Evolutionary conservation across 768 basidiomycete species (phyloP).

Genomic region (Ramaria sp.): DNA sequence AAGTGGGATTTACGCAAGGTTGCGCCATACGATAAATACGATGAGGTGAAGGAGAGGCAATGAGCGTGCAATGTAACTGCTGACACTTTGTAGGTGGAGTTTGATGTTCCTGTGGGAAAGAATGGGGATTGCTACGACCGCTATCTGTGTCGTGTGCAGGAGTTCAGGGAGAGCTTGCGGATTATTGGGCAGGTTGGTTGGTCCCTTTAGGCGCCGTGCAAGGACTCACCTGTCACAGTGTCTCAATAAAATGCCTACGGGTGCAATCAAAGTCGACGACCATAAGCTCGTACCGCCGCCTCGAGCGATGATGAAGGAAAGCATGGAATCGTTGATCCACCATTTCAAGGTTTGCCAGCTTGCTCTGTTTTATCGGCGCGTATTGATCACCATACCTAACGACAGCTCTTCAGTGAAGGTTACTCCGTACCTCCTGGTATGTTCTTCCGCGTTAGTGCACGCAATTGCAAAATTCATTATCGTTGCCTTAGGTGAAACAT

Average conservation of each 20-base stretch:
- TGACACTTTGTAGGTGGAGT: constrained; percentile 61
- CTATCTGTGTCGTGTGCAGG: constrained; percentile 94
- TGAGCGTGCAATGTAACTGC: not conserved
- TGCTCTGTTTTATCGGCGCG: not conserved
- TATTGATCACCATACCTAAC: not conserved
- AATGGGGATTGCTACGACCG: constrained; percentile 98
- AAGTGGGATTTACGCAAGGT: constrained; percentile 93
- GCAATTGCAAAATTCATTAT: not conserved
- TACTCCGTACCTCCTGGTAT: constrained; percentile 85
- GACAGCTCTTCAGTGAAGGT: constrained; percentile 87
- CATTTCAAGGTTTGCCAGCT: constrained; percentile 73
- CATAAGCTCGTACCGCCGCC: constrained; percentile 96
- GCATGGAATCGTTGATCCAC: constrained; percentile 95
- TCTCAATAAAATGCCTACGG: constrained; percentile 93
- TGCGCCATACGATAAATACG: constrained; percentile 92
- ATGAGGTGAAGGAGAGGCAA: constrained; percentile 56
- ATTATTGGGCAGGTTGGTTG: constrained; percentile 66
- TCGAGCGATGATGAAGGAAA: constrained; percentile 97
- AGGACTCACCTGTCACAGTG: constrained; percentile 38
- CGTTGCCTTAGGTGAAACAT: constrained; percentile 52
- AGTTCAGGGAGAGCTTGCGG: constrained; percentile 88
- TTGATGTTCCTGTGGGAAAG: constrained; percentile 92
- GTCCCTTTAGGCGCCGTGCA: not conserved
- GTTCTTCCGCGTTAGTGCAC: not conserved
- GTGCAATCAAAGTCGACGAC: constrained; percentile 90